Base-by-base conservation (phyloP, 2,329 filamentous ascomycete species). In the Ascochyta viciae-villosae region DNA sequence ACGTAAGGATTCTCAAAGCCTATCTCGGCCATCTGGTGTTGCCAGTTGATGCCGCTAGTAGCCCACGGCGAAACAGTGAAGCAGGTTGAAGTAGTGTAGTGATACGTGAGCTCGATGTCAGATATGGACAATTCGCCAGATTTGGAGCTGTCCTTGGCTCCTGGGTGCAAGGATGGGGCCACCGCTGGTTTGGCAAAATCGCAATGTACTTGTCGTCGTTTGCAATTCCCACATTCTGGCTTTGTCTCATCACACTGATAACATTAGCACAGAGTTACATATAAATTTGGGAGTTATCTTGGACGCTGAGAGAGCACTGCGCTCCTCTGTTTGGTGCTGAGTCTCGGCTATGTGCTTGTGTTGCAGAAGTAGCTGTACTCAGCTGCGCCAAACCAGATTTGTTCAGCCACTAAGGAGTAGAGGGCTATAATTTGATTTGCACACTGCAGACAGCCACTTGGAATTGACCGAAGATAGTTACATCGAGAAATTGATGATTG, bases 211-310 rank as follows among this genome's bases (percentile, higher is more conserved):
- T 68, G 57, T 22, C 68, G 65, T 23, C 57, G 58, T 26, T 51
- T 55, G 35, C 70, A 72, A 35, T 69, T 70, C 1, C 37, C 50
- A 45, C 70, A 72, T 42, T 60, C 47, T 9, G 70, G 70, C 26
- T 63, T 70, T 15, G 42, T 45, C 45, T 71, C 70, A n/a, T 72
- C 70, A 48, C 68, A 72, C 70, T 72, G 26, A 23, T 10, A n/a
- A 13, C 13, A 38, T 57, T 19, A 51, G 43, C 19, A 19, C 19
- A 3, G 19, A 19, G 19, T 19, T 3, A 19, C 19, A 35, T 15
- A 12, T 2, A 13, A 5, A 10, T 31, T 35, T 44, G 24, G 26
- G 3, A 43, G 7, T 12, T 9, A 29, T 9, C 27, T 9, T 29
- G 27, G 10, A 29, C 27, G 27, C 10, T 9, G 10, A 10, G 9